These are phyloP conservation scores for Solanum hybrid DNA, from an alignment of 305 asterid species.

Conservation along the genomic window DNA sequence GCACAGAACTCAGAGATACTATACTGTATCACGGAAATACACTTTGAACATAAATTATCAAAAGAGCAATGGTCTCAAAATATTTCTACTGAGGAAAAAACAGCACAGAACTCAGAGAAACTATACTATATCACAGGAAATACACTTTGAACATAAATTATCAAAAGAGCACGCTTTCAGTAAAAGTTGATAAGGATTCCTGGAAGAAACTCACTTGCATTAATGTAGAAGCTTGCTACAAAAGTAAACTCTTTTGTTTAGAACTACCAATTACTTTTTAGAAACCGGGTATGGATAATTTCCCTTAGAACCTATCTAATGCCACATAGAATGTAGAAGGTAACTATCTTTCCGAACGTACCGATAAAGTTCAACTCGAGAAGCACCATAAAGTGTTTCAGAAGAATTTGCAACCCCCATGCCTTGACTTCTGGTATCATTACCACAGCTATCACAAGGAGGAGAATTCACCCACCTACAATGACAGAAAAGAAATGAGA, in stretches of 20 bases:
- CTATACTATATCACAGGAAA: background rate
- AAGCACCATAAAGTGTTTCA: constrained; percentile 65
- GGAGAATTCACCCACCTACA: constrained; percentile 93
- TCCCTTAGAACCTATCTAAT: background rate
- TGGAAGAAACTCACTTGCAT: background rate
- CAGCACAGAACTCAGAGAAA: background rate
- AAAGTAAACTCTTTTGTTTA: background rate
- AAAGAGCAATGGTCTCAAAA: background rate
- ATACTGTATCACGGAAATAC: background rate
- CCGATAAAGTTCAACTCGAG: constrained; percentile 82
- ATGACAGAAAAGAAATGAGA: background rate
- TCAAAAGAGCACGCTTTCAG: background rate
- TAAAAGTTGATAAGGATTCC: background rate
- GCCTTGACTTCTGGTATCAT: constrained; percentile 61
- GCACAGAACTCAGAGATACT: background rate
- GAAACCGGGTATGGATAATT: background rate
- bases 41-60: background rate
- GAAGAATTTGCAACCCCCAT: constrained; percentile 58
- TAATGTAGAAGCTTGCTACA: background rate
- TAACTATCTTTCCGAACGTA: constrained; percentile 12
- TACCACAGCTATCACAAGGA: constrained; percentile 71
- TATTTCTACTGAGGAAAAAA: background rate
- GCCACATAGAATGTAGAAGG: background rate
- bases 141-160: background rate
- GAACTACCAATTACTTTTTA: background rate